phyloP scores from a whole-genome alignment of 305 asterid genomes.

The Solanum chacoense region DNA sequence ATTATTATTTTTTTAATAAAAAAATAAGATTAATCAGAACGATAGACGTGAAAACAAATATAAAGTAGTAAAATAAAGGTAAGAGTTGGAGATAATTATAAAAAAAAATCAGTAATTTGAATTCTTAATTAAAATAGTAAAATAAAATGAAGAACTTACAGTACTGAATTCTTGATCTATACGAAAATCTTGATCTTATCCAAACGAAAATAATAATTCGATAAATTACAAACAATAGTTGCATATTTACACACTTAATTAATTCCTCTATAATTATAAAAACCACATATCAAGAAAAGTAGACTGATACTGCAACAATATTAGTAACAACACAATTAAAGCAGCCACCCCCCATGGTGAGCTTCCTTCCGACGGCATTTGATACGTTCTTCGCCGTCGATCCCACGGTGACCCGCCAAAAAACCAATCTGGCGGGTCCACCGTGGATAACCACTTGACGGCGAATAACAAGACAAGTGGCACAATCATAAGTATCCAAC shows the following conservation, averaged over 20 bases:
- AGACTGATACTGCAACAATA: constrained; percentile 45
- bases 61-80: not conserved
- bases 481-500: constrained; percentile 56
- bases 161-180: not conserved
- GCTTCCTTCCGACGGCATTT: constrained; percentile 32
- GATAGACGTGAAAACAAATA: not conserved
- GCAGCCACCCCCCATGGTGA: constrained; percentile 40
- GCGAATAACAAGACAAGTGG: constrained; percentile 49
- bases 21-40: not conserved
- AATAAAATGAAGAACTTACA: not conserved
- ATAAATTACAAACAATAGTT: not conserved
- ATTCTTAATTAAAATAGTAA: not conserved
- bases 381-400: constrained; percentile 21
- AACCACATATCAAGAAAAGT: constrained; percentile 70
- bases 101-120: not conserved
- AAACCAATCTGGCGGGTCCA: constrained; percentile 28
- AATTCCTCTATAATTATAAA: not conserved
- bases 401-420: constrained; percentile 37
- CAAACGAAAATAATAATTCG: not conserved
- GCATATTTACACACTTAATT: not conserved
- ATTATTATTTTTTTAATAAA: no score
- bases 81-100: not conserved
- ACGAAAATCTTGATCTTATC: not conserved
- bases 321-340: constrained; percentile 19
- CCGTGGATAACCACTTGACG: constrained; percentile 39